Evolutionary conservation across 331 rosid genomes (phyloP).

Genomic region (Stylosanthes scabra): DNA sequence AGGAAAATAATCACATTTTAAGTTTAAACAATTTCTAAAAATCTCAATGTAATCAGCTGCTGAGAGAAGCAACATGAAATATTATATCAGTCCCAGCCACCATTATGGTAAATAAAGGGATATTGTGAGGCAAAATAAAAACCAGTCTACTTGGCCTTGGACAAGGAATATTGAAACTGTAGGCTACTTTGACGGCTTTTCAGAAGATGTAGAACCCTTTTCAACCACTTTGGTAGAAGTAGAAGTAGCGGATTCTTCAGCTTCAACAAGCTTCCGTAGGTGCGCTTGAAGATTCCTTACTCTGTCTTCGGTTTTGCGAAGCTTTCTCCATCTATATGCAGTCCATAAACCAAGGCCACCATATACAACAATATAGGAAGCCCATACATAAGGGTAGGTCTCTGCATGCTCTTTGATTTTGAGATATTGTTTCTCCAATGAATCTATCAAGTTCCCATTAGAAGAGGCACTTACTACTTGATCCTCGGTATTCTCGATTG

Average conservation of each 20-base stretch:
- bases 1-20: constrained; percentile 17
- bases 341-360: constrained; percentile 82
- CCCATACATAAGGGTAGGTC: constrained; percentile 90
- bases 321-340: constrained; percentile 84
- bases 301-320: constrained; percentile 77
- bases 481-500: constrained; percentile 39
- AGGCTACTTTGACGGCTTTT: constrained; percentile 42
- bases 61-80: constrained; percentile 5
- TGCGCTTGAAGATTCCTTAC: constrained; percentile 67
- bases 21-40: constrained; percentile 20
- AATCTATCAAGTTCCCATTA: constrained; percentile 40
- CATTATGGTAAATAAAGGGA: constrained; percentile 27
- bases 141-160: constrained; percentile 19
- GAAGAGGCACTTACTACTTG: constrained; percentile 39
- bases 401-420: constrained; percentile 73
- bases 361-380: constrained; percentile 78
- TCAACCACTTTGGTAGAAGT: constrained; percentile 47
- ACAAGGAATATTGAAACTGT: constrained; percentile 5
- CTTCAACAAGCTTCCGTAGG: constrained; percentile 57
- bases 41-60: constrained; percentile 23
- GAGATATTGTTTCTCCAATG: constrained; percentile 56
- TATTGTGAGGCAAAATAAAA: neutral
- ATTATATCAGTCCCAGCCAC: constrained; percentile 20
- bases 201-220: constrained; percentile 59
- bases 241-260: constrained; percentile 57